Evolutionary conservation across 2,329 filamentous ascomycete species (phyloP), one percentile per base, ranked within the genome.

Genomic region (Drechslerella stenobrocha): DNA sequence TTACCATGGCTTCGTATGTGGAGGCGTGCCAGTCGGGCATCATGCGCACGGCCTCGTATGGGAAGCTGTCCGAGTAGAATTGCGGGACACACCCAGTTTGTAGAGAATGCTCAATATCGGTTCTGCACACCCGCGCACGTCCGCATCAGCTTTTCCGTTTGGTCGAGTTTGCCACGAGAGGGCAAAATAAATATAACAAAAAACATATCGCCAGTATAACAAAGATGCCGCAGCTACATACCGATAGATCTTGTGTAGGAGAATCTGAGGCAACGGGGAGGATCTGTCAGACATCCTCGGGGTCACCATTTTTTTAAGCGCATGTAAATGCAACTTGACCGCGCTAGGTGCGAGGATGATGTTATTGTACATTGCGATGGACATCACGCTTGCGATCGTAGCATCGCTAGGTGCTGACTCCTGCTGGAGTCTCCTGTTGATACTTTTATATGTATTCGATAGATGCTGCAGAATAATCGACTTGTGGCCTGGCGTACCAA

Each of bases 201-300:
- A 32, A 6, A 32, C 13, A 32, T 13, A 6, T 32, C 30, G 15
- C 35, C 18, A 26, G 7, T 35, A 15, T 32, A n/a, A n/a, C n/a
- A n/a, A n/a, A n/a, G n/a, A n/a, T n/a, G n/a, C n/a, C n/a, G n/a
- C n/a, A n/a, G n/a, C 30, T 3, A 22, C 55, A 22, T 47, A 67
- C 63, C 63, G 48, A 26, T 55, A 67, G 13, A 67, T 60, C 13
- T 67, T 67, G 8, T 67, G 63, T 18, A 67, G 11, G 4, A 67
- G 35, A n/a, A 67, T 20, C 8, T 18, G 30, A 13, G 26, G 24
- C 8, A 53, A n/a, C 15, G 20, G 8, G 15, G 24, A 40, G n/a
- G 55, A 55, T n/a, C 34, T 13, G n/a, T 8, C 52, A 24, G 5
- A 67, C 42, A 2, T 55, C 63, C 63, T 32, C 22, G 60, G 18